A percentile compares a stretch with the other conserved stretches of the same genome.
Conservation (phyloP, 108 stramenopile genomes). For the Hondaea fermentalgiana region DNA sequence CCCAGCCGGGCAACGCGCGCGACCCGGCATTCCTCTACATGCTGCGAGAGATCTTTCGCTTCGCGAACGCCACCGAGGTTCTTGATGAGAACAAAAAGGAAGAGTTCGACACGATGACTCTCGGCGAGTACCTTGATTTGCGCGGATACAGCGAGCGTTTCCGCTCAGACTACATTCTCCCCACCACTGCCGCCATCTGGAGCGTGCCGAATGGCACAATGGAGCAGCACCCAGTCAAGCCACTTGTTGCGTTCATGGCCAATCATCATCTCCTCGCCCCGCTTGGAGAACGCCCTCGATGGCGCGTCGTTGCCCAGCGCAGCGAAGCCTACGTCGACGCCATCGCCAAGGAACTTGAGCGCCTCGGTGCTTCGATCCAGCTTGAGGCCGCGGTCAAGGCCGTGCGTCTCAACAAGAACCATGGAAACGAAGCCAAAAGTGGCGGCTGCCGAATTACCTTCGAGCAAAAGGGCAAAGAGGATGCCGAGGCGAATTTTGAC, state of each 20-base stretch:
- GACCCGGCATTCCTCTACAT: slow-evolving; percentile 63
- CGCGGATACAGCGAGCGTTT: slow-evolving; percentile 69
- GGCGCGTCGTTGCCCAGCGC: slow-evolving; percentile 70
- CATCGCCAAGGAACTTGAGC: slow-evolving; percentile 39
- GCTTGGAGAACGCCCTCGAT: slow-evolving; percentile 61
- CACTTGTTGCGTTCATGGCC: slow-evolving; percentile 77
- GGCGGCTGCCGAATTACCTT: not conserved
- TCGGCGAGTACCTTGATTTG: slow-evolving; percentile 67
- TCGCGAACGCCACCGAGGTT: slow-evolving; percentile 41
- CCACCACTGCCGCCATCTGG: slow-evolving; percentile 93
- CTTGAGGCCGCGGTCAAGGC: slow-evolving; percentile 45
- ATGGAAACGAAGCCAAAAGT: not conserved
- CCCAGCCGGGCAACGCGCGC: slow-evolving; percentile 52
- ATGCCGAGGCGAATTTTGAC: slow-evolving; percentile 50
- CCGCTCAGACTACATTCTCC: slow-evolving; percentile 69
- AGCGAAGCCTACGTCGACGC: slow-evolving; percentile 65
- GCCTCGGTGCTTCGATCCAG: slow-evolving; percentile 51
- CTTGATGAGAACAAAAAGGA: slow-evolving; percentile 48
- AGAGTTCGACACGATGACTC: slow-evolving; percentile 60
- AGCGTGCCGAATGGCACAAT: slow-evolving; percentile 68
- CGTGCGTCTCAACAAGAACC: slow-evolving; percentile 19
- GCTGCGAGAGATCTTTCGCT: slow-evolving; percentile 69
- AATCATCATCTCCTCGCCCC: slow-evolving; percentile 86
- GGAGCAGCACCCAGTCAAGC: slow-evolving; percentile 63
- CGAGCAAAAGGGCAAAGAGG: not conserved